Base-by-base conservation (phyloP, 163 green algal genomes). In the Chlamydomonas reinhardtii region DNA sequence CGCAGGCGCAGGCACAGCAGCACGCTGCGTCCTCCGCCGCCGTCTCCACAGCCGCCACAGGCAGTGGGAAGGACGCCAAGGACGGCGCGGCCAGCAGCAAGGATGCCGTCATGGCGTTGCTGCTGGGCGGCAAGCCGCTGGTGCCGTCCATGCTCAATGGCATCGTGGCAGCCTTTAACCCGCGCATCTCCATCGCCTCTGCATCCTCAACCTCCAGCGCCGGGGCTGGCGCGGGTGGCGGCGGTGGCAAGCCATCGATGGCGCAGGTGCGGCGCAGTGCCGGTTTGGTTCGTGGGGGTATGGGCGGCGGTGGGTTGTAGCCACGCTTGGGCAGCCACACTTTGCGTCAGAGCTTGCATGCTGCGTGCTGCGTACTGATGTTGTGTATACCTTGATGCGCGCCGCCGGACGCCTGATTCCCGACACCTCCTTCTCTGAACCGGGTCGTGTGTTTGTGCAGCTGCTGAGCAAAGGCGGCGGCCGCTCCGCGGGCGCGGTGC, bases 91-190 rank as follows among this genome's bases (percentile, higher is more conserved):
- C 48, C 48, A 17, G 11, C 48, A 56, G 9, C 48, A 56, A 56
- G 48, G 48, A 56, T 14, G 48, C 48, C 11, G 48, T 56, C 11
- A 56, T 84, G 82, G 35, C 59, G 0, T 12, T 76, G 11, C 15
- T 80, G 19, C 76, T 92, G 34, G 81, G 88, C n/a, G 88, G 88
- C 52, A 70, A 73, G 66, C 74, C 91, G 16, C 59, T 94, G 37
- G 85, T 80, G 27, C 91, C 89, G 22, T 86, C 83, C 19, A 89
- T 90, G 79, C 86, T 94, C 39, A 90, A 91, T 48, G 52, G 54
- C 12, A 86, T 94, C 11, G 73, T 92, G 27, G 73, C 84, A 19
- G 84, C 70, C 22, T 93, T 94, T 84, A 91, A 86, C 86, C 90
- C 90, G 14, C 82, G 87, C 4, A 87, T 84, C 22, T 39, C 69